phyloP scores from a whole-genome alignment of 257 asterid genomes.

The Forsythia viridissima region DNA sequence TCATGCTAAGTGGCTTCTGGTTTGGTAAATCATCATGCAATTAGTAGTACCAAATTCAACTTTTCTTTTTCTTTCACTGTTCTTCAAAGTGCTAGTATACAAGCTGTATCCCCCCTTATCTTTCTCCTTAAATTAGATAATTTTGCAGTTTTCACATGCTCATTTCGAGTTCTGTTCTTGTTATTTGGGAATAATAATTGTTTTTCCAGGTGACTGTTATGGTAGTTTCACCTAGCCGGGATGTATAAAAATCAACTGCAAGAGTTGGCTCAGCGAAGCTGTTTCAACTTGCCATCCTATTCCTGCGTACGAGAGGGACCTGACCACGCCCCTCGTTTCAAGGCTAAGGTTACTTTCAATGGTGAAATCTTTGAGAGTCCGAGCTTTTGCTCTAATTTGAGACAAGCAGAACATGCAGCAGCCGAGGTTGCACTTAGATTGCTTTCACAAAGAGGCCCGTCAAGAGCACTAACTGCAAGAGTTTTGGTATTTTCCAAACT shows the following conservation, averaged over 20 bases:
- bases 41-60: background rate
- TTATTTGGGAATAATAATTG: background rate
- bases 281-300: conserved; percentile 53
- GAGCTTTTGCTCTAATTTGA: conserved; percentile 38
- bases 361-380: conserved; percentile 48
- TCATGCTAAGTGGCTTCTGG: background rate
- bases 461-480: conserved; percentile 51
- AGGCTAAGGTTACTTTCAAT: conserved; percentile 51
- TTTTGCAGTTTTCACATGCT: background rate
- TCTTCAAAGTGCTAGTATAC: background rate
- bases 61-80: background rate
- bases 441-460: conserved; percentile 51
- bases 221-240: background rate
- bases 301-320: conserved; percentile 50
- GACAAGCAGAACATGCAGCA: conserved; percentile 67
- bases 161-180: background rate
- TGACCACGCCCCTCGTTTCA: conserved; percentile 58
- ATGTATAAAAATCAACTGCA: conserved; percentile 60
- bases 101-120: background rate
- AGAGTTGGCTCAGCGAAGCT: conserved; percentile 53
- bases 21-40: background rate
- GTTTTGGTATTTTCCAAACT: conserved; percentile 41
- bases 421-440: conserved; percentile 60
- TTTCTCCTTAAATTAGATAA: background rate
- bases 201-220: background rate